Evolutionary conservation across 106 monocot species (phyloP), one percentile per base, ranked within the genome.

Genomic region (Ottelia alismoides): DNA sequence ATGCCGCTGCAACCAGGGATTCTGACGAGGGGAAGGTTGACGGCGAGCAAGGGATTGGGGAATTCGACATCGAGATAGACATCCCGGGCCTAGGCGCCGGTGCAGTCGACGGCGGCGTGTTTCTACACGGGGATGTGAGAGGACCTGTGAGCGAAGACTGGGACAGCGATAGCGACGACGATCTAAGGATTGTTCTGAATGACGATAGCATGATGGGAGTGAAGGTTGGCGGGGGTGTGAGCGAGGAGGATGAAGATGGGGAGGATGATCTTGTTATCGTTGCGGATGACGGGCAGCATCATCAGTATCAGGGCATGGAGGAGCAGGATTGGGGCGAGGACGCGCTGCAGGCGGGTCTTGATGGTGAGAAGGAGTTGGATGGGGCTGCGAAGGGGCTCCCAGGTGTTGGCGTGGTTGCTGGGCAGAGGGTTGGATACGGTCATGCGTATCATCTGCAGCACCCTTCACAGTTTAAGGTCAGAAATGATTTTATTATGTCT

Each of bases 161-260:
- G 70, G 96, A 98, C 18, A 98, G 85, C 40, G 96, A 89, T 46
- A 98, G 96, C 54, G 96, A 89, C 24, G 96, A 98, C 57, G 96
- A 98, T 70, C 74, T 98, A 24, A 67, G 77, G 63, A 98, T 98
- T 25, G 89, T 98, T 12, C 67, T 98, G 20, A 89, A 98, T 27
- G 85, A 98, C 11, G 63, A 51, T 50, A 45, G 59, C 22, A 47
- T 61, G 11, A 68, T 56, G 29, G 48, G 45, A 9, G 61, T 40
- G 2, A 56, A 25, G 28, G 20, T 28, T 16, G 52, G 64, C 14
- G 68, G 35, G n/a, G 71, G 53, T 31, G 84, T 72, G 0, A 81
- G 79, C 9, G 88, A 83, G 10, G 85, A 94, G 31, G 80, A 80
- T 14, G 92, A 86, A 11, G 82, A 68, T 0, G 91, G 68, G 7